Conservation (phyloP, 1,139 yeast genomes). For the Eremothecium cymbalariae region DNA sequence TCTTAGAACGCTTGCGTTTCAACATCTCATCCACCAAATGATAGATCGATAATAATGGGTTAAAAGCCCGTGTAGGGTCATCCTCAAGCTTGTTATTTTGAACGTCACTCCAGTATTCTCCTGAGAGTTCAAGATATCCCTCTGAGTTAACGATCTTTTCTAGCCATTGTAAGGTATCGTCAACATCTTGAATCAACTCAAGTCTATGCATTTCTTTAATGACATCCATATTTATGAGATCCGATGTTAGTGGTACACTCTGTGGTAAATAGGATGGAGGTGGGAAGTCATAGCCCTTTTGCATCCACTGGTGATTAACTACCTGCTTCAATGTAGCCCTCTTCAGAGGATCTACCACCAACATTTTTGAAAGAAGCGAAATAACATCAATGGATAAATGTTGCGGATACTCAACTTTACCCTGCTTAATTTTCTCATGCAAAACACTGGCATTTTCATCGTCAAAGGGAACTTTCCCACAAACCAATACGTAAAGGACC, state of each 20-base stretch:
- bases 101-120: conserved; percentile 22
- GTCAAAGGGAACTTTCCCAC: conserved; percentile 98
- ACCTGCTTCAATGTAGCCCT: conserved; percentile 79
- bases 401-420: conserved; percentile 85
- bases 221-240: conserved; percentile 52
- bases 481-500: conserved; percentile 84
- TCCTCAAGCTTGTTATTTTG: conserved; percentile 29
- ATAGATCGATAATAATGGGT: conserved; percentile 82
- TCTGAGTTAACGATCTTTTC: conserved; percentile 53
- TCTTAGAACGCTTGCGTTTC: conserved; percentile 55
- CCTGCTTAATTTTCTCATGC: conserved; percentile 90
- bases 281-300: conserved; percentile 71
- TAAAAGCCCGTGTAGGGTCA: conserved; percentile 88
- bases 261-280: conserved; percentile 68
- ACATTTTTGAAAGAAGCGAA: conserved; percentile 78
- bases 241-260: conserved; percentile 67
- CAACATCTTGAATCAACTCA: conserved; percentile 67
- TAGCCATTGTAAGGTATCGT: conserved; percentile 50
- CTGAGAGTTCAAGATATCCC: conserved; percentile 46
- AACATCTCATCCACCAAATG: conserved; percentile 78
- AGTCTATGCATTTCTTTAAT: conserved; percentile 68
- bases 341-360: conserved; percentile 77
- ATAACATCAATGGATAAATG: conserved; percentile 75
- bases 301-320: conserved; percentile 91
- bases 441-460: conserved; percentile 88